Evolutionary conservation across 306 rosid genomes (phyloP), one percentile per base, ranked within the genome.

Genomic region (Chamaecrista fasciculata): DNA sequence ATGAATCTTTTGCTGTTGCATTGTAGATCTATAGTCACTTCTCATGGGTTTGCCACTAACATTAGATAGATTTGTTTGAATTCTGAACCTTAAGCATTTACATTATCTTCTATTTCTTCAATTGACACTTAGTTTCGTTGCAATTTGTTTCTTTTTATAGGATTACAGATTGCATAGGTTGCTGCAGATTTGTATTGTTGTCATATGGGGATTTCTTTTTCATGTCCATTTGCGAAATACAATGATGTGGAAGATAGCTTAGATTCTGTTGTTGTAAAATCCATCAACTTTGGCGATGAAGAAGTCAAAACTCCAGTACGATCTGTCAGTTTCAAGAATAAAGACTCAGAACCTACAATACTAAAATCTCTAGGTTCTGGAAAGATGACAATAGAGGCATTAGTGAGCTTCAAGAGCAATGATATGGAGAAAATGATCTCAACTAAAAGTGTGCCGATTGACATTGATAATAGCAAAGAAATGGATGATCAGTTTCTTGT

Each of bases 181-280:
- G 69, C 66, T 8, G 20, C 25, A 53, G 71, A 51, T 62, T 55
- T 46, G 44, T 26, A 60, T 62, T 59, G 51, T 10, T 63, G 75
- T 74, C 75, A 70, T 75, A 93, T 93, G 98, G 98, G 98, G 83
- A 70, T 82, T 34, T 77, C 82, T 28, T 80, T 84, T 64, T 88
- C 98, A 42, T 85, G 96, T 78, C 97, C 96, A 61, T 86, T 93
- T 75, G 81, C 88, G 0, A 77, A 75, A 51, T 70, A 80, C 81
- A 31, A 5, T 65, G 96, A 88, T 75, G 64, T 85, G 31, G 97
- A 87, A 81, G 85, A 75, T 57, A 82, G 71, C 63, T 47, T 88
- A 36, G 87, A 86, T 24, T 90, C 96, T 8, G 62, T 88, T 42
- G 40, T 85, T 76, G 90, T 88, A 20, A 90, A 85, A 63, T 90